Conservation (phyloP, 1,284 basidiomycete species). For the Ceratobasidium theobromae region DNA sequence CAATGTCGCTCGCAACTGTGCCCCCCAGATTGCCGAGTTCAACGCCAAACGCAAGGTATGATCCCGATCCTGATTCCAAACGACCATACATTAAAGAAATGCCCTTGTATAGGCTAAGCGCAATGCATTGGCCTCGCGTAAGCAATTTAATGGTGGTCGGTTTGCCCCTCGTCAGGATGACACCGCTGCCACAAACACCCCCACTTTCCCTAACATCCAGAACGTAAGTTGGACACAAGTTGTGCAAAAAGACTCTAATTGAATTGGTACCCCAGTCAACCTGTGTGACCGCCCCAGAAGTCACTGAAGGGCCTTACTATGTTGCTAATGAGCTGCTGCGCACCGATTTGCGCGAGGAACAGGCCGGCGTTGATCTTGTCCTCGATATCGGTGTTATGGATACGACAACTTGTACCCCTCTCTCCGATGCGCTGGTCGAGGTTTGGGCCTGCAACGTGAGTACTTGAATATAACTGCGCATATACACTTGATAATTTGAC, state of each 20-base stretch:
- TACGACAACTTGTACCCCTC: constrained; percentile 69
- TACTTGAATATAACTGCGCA: too few species aligned
- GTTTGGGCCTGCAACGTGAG: constrained; percentile 57
- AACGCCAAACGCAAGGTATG: background rate
- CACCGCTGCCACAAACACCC: background rate
- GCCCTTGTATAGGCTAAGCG: background rate
- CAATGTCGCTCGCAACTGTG: background rate
- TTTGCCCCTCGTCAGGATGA: background rate
- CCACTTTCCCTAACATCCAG: background rate
- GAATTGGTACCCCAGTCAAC: constrained; percentile 28
- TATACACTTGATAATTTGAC: too few species aligned
- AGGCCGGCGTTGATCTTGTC: constrained; percentile 54
- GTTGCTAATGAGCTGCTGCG: constrained; percentile 51
- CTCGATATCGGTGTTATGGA: constrained; percentile 74
- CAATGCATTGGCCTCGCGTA: background rate
- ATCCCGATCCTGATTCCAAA: background rate
- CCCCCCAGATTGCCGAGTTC: background rate
- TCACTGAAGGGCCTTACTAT: constrained; percentile 51
- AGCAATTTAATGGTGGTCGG: background rate
- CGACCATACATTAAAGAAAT: background rate
- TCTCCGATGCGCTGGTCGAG: constrained; percentile 67
- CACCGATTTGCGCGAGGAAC: constrained; percentile 53
- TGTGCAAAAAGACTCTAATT: background rate
- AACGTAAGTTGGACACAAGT: background rate
- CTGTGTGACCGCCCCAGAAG: constrained; percentile 43